Evolutionary conservation across 352 stramenopile genomes (phyloP), one percentile per base, ranked within the genome.

Genomic region (Blastocystis sp.): DNA sequence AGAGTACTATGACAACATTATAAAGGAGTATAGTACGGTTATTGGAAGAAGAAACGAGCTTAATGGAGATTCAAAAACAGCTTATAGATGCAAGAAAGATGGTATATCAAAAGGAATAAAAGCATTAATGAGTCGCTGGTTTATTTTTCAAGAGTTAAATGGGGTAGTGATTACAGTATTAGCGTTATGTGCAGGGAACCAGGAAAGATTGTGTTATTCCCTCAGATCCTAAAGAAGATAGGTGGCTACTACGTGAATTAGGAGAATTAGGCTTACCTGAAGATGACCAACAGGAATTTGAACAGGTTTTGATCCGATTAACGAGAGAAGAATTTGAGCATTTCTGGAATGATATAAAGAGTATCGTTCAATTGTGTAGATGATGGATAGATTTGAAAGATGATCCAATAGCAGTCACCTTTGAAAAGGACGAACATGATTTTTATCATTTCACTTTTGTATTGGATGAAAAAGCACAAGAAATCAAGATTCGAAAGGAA

Each of bases 101-200:
- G 68, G 68, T 55, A 79, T 47, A 34, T 34, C 23, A 18, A 13
- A 56, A 3, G 68, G 68, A 62, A 79, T 79, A n/a, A 62, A n/a
- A 47, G 68, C 68, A 20, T 39, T 79, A 7, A 61, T 79, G 68
- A 26, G 26, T 37, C 68, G 68, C 26, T 79, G 68, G 68, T 61
- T 79, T 41, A 15, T 79, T 23, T 62, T 79, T 18, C 68, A 79
- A 34, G 41, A 79, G 26, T 39, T 79, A 37, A 37, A 62, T 79
- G 68, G 68, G 61, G 68, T 79, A 39, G 13, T 20, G 1, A 20
- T 56, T 2, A 34, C 18, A 34, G 29, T 1, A 62, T 20, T 9
- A 15, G 23, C 3, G 43, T 56, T 29, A 61, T 15, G 41, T 20
- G 4, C 61, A 79, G 68, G 43, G 15, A 79, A 79, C 59, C 29